These are phyloP conservation scores for Verticillium longisporum DNA, from an alignment of 2,329 filamentous ascomycete genomes.

Conservation along the genomic window DNA sequence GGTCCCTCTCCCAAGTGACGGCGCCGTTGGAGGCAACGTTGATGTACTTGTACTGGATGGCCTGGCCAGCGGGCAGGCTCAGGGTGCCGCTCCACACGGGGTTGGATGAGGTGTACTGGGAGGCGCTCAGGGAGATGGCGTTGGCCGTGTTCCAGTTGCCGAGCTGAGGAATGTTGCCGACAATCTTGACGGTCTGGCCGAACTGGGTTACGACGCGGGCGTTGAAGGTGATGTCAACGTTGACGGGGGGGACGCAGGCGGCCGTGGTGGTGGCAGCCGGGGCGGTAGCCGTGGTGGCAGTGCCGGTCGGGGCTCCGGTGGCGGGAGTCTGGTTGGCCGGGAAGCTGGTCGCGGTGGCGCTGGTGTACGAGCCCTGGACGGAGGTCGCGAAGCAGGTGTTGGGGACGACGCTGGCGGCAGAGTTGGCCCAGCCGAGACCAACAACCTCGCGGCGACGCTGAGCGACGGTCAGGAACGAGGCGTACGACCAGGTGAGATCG, in stretches of 20 bases:
- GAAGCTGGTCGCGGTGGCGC: conserved; percentile 39
- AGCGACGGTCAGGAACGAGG: conserved; percentile 58
- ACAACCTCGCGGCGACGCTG: conserved; percentile 48
- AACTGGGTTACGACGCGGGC: conserved; percentile 47
- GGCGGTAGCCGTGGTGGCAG: conserved; percentile 6
- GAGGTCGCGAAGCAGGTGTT: conserved; percentile 38
- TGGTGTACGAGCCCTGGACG: conserved; percentile 42
- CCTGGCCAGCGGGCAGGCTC: conserved; percentile 45
- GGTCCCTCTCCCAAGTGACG: conserved; percentile 59
- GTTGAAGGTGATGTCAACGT: conserved; percentile 57
- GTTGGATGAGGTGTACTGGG: conserved; percentile 49
- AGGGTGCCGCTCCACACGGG: conserved; percentile 56
- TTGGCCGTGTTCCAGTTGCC: conserved; percentile 53
- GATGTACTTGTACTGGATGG: conserved; percentile 64
- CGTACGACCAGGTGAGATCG: conserved; percentile 70
- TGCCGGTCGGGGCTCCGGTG: conserved; percentile 17
- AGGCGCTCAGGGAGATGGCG: conserved; percentile 51
- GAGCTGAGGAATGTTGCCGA: conserved; percentile 51
- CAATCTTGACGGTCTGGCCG: conserved; percentile 60
- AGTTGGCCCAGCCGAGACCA: conserved; percentile 49
- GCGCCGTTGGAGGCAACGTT: conserved; percentile 46
- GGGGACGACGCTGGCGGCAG: conserved; percentile 39
- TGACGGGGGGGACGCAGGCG: conserved; percentile 29
- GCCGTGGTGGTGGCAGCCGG: conserved; percentile 17
- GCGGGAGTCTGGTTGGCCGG: conserved; percentile 40